phyloP scores from a whole-genome alignment of 441 rosid genomes.

The Metrosideros polymorpha region DNA sequence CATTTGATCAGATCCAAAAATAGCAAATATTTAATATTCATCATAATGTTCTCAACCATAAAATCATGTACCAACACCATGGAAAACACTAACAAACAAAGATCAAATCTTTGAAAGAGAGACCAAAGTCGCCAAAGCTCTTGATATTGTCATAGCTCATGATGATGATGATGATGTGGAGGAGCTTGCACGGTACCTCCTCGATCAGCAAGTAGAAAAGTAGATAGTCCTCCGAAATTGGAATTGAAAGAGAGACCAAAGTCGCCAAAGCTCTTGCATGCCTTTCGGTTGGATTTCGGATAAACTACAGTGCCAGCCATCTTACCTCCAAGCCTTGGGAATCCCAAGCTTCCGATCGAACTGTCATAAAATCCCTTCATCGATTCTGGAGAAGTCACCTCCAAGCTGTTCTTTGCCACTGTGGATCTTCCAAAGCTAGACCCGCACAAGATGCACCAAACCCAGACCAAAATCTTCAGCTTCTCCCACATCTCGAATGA shows the following conservation, averaged over 20 bases:
- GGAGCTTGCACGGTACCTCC: neutral
- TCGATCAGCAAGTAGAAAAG: neutral
- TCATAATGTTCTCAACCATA: neutral
- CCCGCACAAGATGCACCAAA: neutral
- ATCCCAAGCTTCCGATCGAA: neutral
- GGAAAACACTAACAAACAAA: neutral
- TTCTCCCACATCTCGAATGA: neutral
- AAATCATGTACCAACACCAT: neutral
- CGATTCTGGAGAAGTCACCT: neutral
- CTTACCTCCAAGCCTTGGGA: neutral
- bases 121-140: no score
- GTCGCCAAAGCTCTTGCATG: neutral
- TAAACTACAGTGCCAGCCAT: neutral
- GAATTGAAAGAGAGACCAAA: neutral
- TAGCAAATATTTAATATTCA: neutral
- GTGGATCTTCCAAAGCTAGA: neutral
- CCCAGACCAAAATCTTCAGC: neutral
- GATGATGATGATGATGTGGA: neutral
- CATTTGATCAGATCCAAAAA: neutral
- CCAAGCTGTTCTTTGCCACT: neutral
- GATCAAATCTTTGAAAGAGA: no score
- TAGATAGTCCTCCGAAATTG: neutral
- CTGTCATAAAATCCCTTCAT: neutral
- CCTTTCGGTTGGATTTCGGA: neutral
- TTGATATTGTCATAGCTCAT: neutral